phyloP scores from a whole-genome alignment of 768 basidiomycete species.

The Lyophyllum decastes region DNA sequence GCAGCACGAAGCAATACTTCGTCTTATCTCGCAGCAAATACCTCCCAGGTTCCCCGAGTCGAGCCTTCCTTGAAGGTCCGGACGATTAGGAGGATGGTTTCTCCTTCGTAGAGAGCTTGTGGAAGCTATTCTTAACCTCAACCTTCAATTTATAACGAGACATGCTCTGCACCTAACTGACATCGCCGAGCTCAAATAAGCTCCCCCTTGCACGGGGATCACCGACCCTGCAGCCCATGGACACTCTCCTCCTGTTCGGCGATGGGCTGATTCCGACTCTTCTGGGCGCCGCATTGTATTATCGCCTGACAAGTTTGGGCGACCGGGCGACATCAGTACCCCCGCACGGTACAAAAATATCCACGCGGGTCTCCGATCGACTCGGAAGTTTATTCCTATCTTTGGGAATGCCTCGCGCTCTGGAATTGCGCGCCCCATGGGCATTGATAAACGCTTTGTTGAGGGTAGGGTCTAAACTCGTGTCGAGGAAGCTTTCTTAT shows the following conservation, averaged over 20 bases:
- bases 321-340: not conserved
- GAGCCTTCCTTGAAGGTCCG: conserved; percentile 7
- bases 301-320: not conserved
- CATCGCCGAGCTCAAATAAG: conserved; percentile 6
- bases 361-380: not conserved
- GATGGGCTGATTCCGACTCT: not conserved
- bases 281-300: not conserved
- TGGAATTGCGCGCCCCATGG: too few relatives aligned
- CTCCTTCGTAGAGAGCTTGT: not conserved
- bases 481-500: conserved; percentile 1
- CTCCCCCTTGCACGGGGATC: conserved; percentile 10
- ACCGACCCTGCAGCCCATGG: conserved; percentile 1
- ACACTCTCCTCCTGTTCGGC: not conserved
- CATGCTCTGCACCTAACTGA: conserved; percentile 6
- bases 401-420: not conserved
- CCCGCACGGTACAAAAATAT: not conserved
- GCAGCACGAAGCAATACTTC: not conserved
- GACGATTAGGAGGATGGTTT: conserved; percentile 7
- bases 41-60: not conserved
- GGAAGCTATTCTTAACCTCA: conserved; percentile 14
- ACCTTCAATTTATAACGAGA: conserved; percentile 11
- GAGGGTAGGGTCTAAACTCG: not conserved
- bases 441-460: not conserved
- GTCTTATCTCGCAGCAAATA: not conserved
- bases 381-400: conserved; percentile 1